Conservation (phyloP, 164 flowering plant genomes). For the Vitis rupestris region DNA sequence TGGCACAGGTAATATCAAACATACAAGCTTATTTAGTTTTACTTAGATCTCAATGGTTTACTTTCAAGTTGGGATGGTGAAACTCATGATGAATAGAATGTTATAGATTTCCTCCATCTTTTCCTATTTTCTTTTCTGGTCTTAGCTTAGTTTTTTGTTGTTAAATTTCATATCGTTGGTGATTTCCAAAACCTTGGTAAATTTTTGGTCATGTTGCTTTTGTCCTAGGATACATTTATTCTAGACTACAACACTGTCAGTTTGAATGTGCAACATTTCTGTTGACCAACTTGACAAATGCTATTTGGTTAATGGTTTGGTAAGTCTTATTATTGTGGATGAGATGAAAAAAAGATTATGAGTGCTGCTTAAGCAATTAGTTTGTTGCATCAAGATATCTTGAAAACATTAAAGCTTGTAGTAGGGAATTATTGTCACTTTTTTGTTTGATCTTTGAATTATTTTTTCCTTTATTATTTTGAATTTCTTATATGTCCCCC, state of each 20-base stretch:
- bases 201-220: too few relatives aligned
- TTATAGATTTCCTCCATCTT: background rate
- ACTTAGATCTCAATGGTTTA: background rate
- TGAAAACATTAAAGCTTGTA: too few relatives aligned
- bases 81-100: background rate
- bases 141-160: background rate
- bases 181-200: too few relatives aligned
- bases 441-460: too few relatives aligned
- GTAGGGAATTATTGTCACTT: too few relatives aligned
- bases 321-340: background rate
- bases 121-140: background rate
- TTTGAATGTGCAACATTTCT: background rate
- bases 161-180: too few relatives aligned
- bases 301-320: background rate
- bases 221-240: too few relatives aligned
- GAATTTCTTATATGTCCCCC: background rate
- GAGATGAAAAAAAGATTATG: background rate
- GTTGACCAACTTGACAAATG: background rate
- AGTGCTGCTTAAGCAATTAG: background rate
- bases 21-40: background rate
- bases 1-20: conserved; percentile 71
- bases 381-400: too few relatives aligned
- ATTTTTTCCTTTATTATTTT: background rate
- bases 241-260: background rate
- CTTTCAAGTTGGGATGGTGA: background rate